Evolutionary conservation across 129 eudicot genomes (phyloP), one percentile per base, ranked within the genome.

Genomic region (Helichrysum umbraculigerum): DNA sequence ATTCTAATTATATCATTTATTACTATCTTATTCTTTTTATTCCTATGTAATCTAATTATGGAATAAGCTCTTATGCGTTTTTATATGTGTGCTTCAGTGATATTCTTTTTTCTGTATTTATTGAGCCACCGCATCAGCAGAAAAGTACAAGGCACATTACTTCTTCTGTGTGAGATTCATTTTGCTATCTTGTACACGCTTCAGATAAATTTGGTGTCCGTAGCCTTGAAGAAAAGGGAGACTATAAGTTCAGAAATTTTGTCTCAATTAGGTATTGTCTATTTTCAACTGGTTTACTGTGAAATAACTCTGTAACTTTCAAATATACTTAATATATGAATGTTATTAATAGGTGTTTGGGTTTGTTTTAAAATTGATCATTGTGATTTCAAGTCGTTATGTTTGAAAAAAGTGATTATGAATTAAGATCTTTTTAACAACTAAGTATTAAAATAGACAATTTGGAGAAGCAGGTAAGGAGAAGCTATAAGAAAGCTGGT

Each of bases 161-260:
- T 95, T 78, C 99, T 95, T 89, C 86, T 95, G 50, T 95, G 99
- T 75, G 99, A 95, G 88, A 88, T 82, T 78, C 99, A 95, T 85
- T 95, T 95, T 74, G 96, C 96, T 32, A 70, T 91, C 77, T 77
- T 91, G 80, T 95, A 95, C 89, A 81, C 89, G 75, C 94, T 95
- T 83, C 97, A 95, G 79, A 86, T 95, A 68, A 81, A 80, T 78
- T 68, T 95, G 79, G 82, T 95, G 30, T 87, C 96, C 15, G 82
- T 65, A 78, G 85, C 76, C 41, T 80, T 91, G 89, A 84, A 83
- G 82, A 81, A 72, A 75, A 76, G 84, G 33, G 90, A 89, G 78
- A 91, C 92, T 7, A 74, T 83, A 42, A 84, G 96, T 86, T 39
- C 78, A 78, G 85, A 82, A 83, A 82, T 95, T 78, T 86, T 95